phyloP scores from a whole-genome alignment of 129 eudicot species.

The Apium graveolens region DNA sequence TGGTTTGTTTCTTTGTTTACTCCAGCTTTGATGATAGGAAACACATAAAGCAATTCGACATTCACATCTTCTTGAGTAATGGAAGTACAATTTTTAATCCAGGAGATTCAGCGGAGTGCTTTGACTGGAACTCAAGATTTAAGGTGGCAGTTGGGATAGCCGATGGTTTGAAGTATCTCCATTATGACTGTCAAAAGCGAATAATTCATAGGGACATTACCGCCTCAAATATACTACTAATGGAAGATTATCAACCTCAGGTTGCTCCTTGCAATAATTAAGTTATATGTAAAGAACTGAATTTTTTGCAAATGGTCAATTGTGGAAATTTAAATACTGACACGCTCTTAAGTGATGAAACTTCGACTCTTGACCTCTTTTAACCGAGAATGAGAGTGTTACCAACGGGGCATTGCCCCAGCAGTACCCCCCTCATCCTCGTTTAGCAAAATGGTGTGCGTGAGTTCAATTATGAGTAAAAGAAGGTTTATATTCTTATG shows the following conservation, averaged over 20 bases:
- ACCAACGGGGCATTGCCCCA: background rate
- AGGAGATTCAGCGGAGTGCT: constrained; percentile 34
- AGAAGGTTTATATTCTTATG: no score
- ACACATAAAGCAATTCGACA: background rate
- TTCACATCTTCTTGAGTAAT: background rate
- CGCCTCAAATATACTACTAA: constrained; percentile 81
- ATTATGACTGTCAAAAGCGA: constrained; percentile 75
- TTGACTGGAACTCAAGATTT: constrained; percentile 69
- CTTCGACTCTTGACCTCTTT: background rate
- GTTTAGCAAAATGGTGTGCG: background rate
- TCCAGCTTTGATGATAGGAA: background rate
- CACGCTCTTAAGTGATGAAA: background rate
- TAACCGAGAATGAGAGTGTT: background rate
- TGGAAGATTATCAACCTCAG: constrained; percentile 77
- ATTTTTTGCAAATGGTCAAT: background rate
- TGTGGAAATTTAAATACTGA: background rate
- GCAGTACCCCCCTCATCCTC: background rate
- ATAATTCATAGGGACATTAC: constrained; percentile 91
- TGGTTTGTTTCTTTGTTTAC: constrained; percentile 21
- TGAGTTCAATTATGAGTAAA: background rate
- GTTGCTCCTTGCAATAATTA: constrained; percentile 20
- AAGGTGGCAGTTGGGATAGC: constrained; percentile 88
- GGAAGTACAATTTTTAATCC: constrained; percentile 15
- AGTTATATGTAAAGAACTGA: background rate
- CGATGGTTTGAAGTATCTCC: constrained; percentile 80